phyloP scores from a whole-genome alignment of 495 filamentous ascomycete genomes.

The Talaromyces nanjingensis region DNA sequence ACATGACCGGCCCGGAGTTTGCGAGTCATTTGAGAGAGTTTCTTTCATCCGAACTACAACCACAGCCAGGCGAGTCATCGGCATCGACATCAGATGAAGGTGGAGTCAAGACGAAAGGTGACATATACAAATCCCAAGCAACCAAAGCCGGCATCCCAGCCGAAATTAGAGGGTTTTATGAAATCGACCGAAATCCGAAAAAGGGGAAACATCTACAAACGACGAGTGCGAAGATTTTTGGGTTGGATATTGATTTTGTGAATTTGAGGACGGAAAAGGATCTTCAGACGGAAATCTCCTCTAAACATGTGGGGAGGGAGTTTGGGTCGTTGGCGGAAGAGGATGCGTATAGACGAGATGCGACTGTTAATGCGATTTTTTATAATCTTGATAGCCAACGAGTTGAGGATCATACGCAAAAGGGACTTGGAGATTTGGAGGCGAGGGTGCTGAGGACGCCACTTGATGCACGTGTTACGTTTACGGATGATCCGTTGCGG shows the following conservation, averaged over 20 bases:
- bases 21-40: background rate
- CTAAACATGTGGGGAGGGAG: background rate
- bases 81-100: background rate
- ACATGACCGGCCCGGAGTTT: background rate
- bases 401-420: background rate
- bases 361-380: background rate
- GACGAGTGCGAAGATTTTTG: background rate
- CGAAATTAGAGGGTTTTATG: conserved; percentile 3
- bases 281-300: background rate
- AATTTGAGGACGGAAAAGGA: conserved; percentile 3
- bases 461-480: background rate
- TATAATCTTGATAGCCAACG: background rate
- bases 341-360: background rate
- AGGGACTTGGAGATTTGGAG: background rate
- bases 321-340: background rate
- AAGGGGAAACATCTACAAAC: conserved; percentile 5
- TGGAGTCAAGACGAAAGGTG: background rate
- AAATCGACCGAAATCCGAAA: background rate
- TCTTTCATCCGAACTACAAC: background rate
- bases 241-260: conserved; percentile 4
- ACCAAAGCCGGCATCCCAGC: background rate
- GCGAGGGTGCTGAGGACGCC: background rate
- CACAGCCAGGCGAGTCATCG: background rate
- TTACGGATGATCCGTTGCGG: conserved; percentile 4
- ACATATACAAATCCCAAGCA: background rate